Evolutionary conservation across 2,329 filamentous ascomycete genomes (phyloP), one percentile per base, ranked within the genome.

Genomic region (Fusarium mangiferae): DNA sequence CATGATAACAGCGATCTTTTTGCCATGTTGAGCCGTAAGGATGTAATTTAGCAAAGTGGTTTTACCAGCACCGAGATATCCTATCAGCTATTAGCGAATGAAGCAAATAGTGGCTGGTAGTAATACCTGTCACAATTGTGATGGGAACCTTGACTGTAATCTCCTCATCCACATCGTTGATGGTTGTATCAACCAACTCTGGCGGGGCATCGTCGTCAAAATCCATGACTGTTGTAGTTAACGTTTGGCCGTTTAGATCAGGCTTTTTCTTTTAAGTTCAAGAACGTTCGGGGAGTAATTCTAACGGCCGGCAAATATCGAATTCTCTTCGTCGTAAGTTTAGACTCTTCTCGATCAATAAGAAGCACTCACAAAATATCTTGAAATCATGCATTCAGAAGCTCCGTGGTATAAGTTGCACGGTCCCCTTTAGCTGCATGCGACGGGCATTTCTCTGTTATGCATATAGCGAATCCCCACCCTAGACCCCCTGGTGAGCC

Each of bases 1-100:
- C 85, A 99, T 90, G 65, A 99, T 98, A 20, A 99, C 96, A 17
- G 96, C 96, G 81, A 99, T 96, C 80, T 95, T 98, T 87, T 98
- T 98, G 82, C 96, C 96, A 87, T 99, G 96, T 70, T 96, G 92
- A 66, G 95, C 95, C 35, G 93, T 97, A 59, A 99, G 86, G 70
- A 99, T 98, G 82, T 98, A 98, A 82, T 99, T 98, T 66, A 99
- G 86, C 36, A 98, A 84, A 0, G 96, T 98, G 1, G 96, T 98
- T 83, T 99, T 99, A 24, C 96, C 96, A 14, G 96, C 94, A 24
- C 96, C 96, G 8, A 99, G 89, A 80, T 99, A 99, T 7, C 96
- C 94, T 96, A 72, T 9, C 30, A n/a, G 5, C 18, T 51, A 26
- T 78, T 57, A 63, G 41, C 67, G 11, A 10, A n/a, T 6, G 28